phyloP scores from a whole-genome alignment of 768 basidiomycete species.

The Mycena alexandri region DNA sequence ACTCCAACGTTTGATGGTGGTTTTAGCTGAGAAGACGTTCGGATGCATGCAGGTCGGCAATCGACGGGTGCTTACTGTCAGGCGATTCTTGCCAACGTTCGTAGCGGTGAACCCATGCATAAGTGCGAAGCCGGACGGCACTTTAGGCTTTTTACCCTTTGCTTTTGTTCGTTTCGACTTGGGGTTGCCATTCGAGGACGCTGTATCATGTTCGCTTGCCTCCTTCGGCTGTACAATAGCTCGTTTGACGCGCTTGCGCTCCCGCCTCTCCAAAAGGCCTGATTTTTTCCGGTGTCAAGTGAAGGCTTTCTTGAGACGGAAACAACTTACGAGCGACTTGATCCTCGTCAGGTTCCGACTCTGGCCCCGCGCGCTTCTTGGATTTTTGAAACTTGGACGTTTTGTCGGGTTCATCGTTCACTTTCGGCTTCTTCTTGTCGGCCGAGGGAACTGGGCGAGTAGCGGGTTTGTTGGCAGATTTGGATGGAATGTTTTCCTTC shows the following conservation, averaged over 20 bases:
- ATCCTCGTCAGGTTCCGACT: conserved; percentile 49
- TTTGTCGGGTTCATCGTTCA: conserved; percentile 3
- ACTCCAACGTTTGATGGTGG: conserved; percentile 63
- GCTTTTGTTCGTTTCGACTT: conserved; percentile 22
- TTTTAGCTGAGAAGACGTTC: conserved; percentile 52
- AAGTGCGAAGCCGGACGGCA: conserved; percentile 67
- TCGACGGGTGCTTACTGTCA: conserved; percentile 62
- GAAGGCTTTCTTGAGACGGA: not conserved
- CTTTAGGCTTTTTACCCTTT: conserved; percentile 41
- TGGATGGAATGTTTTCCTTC: conserved; percentile 14
- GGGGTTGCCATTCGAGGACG: conserved; percentile 20
- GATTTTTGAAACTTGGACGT: not conserved
- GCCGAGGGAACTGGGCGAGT: no score
- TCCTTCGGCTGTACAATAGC: conserved; percentile 59
- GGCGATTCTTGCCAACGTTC: conserved; percentile 70
- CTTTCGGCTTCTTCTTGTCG: conserved; percentile 9
- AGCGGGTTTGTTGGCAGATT: conserved; percentile 2
- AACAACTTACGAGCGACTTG: conserved; percentile 50
- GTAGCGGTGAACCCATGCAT: conserved; percentile 77
- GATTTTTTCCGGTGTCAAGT: not conserved
- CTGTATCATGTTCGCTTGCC: conserved; percentile 38
- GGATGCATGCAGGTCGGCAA: not conserved
- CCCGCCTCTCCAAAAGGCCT: conserved; percentile 77
- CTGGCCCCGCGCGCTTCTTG: conserved; percentile 30
- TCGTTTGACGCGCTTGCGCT: conserved; percentile 71